phyloP scores from a whole-genome alignment of 176 grass and related monocot genomes.

The Bonia amplexicaulis region DNA sequence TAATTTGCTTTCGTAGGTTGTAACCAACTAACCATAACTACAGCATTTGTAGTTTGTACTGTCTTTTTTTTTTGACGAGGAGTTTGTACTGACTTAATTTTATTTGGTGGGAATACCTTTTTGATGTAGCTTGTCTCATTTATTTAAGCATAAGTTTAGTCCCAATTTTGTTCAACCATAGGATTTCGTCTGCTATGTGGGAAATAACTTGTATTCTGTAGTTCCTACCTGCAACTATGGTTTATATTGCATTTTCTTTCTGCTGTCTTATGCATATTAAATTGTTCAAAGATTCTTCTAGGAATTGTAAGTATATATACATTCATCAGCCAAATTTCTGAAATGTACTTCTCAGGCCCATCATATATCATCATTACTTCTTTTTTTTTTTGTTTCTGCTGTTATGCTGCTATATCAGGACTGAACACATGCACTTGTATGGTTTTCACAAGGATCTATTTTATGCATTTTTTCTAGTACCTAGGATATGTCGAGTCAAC shows the following conservation, averaged over 20 bases:
- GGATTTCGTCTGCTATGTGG: neutral
- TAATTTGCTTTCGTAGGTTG: neutral
- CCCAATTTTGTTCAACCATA: neutral
- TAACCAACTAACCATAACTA: neutral
- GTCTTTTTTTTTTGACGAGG: neutral
- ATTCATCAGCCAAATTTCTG: neutral
- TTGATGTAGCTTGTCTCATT: neutral
- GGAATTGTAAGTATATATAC: neutral
- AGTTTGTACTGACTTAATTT: neutral
- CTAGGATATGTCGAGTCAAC: neutral
- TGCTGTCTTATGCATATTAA: neutral
- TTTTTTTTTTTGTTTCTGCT: neutral
- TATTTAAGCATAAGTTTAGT: neutral
- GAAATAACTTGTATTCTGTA: neutral
- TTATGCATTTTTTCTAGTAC: neutral
- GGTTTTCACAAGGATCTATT: neutral
- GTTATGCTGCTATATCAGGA: neutral
- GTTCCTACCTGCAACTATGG: neutral
- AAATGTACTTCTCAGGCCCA: neutral
- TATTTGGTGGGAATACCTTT: neutral
- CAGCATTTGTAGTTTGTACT: neutral
- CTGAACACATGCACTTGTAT: neutral
- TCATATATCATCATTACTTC: neutral
- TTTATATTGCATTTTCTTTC: neutral
- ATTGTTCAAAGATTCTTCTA: neutral